phyloP scores from a whole-genome alignment of 495 filamentous ascomycete genomes.

The Copromyces sp. region DNA sequence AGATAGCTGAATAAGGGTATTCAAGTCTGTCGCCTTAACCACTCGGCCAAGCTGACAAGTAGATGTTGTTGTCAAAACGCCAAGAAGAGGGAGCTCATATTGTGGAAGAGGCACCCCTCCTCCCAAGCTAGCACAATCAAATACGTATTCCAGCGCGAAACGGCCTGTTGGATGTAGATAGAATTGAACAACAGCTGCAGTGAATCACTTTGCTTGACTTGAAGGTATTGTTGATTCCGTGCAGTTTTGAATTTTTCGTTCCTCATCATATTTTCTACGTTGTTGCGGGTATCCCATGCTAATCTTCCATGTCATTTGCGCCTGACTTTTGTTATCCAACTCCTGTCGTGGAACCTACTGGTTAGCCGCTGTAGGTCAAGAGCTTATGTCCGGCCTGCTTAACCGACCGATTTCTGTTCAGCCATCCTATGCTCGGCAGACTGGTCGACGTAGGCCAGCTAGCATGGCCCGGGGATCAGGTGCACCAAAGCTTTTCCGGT shows the following conservation, averaged over 20 bases:
- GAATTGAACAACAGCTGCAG: not conserved
- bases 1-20: slow-evolving; percentile 17
- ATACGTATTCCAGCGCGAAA: too few species aligned
- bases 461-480: not conserved
- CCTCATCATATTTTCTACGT: not conserved
- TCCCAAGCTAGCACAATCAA: too few species aligned
- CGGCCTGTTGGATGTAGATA: not conserved
- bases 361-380: not conserved
- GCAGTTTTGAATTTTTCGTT: not conserved
- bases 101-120: too few species aligned
- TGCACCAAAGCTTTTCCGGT: not conserved
- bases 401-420: not conserved
- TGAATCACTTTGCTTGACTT: not conserved
- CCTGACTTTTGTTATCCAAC: not conserved
- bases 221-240: not conserved
- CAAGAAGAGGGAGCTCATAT: too few species aligned
- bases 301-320: not conserved
- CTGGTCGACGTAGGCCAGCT: not conserved
- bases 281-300: not conserved
- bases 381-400: not conserved
- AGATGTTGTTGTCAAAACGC: not conserved
- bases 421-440: not conserved
- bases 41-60: slow-evolving; percentile 18
- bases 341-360: not conserved
- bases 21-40: slow-evolving; percentile 25